These are phyloP conservation scores for Hymenoscyphus albidus DNA, from an alignment of 2,329 filamentous ascomycete genomes.

Conservation along the genomic window DNA sequence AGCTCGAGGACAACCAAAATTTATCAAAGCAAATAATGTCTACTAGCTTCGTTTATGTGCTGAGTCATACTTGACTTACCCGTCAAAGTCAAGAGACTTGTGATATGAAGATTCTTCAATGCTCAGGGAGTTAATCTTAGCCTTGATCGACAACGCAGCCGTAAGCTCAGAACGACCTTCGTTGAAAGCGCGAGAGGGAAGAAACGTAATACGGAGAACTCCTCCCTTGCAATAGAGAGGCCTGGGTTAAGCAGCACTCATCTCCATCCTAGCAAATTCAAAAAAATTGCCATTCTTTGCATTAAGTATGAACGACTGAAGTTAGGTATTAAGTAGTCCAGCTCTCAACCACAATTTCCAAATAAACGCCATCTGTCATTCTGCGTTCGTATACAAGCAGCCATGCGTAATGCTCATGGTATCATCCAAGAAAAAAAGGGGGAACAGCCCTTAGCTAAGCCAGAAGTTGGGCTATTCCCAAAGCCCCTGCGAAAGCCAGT, in stretches of 20 bases:
- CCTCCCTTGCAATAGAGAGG: background rate
- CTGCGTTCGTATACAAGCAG: conserved; percentile 4
- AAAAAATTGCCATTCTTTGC: background rate
- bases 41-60: too few species aligned
- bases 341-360: background rate
- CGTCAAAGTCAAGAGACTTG: too few species aligned
- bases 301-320: background rate
- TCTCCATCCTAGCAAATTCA: background rate
- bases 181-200: too few species aligned
- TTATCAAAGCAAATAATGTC: too few species aligned
- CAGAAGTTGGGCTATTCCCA: background rate
- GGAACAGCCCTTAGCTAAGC: background rate
- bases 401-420: conserved; percentile 3
- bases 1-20: too few species aligned
- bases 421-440: background rate
- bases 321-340: conserved; percentile 3
- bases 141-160: too few species aligned
- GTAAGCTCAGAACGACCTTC: too few species aligned
- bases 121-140: too few species aligned
- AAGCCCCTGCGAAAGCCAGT: background rate
- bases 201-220: background rate
- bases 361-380: conserved; percentile 1
- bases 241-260: background rate
- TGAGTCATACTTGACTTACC: too few species aligned
- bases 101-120: too few species aligned